Evolutionary conservation across 306 rosid genomes (phyloP).

Genomic region (cucumber (Cucumis sativus)): Cucumber_9930_V3 NC_026655.2:1992501-1993000

Average conservation of each 20-base stretch:
- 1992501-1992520: constrained; percentile 11
- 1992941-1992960: neutral
- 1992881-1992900: neutral
- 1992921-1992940: neutral
- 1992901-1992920: neutral
- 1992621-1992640: constrained; percentile 32
- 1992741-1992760: constrained; percentile 60
- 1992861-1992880: neutral
- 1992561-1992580: neutral
- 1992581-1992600: constrained; percentile 8
- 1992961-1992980: neutral
- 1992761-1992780: constrained; percentile 65
- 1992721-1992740: constrained; percentile 69
- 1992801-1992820: neutral
- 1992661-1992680: constrained; percentile 44
- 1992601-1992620: constrained; percentile 11
- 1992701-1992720: constrained; percentile 72
- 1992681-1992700: constrained; percentile 48
- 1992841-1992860: neutral
- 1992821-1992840: neutral
- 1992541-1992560: constrained; percentile 8
- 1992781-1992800: neutral
- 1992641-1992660: constrained; percentile 51
- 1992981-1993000: neutral
- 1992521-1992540: constrained; percentile 41